A percentile compares a stretch with the other conserved stretches of the same genome.
Conservation (phyloP, 1,284 basidiomycete species). For the Microbotryomycetes sp. region DNA sequence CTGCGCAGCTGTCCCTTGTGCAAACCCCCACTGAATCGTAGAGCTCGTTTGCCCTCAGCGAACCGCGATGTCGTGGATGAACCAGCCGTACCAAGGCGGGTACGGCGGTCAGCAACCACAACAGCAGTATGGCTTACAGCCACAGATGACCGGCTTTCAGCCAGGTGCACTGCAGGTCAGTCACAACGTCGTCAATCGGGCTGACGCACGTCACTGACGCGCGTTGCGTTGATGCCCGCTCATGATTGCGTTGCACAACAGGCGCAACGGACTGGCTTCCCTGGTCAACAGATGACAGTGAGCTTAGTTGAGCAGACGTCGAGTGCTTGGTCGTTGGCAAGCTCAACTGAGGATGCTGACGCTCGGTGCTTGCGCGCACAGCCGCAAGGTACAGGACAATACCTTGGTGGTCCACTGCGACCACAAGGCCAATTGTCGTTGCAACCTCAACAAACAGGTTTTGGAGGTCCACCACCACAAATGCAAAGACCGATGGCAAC, state of each 20-base stretch:
- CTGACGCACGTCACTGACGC: slow-evolving; percentile 11
- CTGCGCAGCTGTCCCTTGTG: background rate
- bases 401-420: slow-evolving; percentile 41
- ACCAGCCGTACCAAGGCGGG: slow-evolving; percentile 26
- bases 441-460: slow-evolving; percentile 34
- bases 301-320: no score
- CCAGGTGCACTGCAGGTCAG: slow-evolving; percentile 28
- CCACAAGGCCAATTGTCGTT: slow-evolving; percentile 53
- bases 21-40: background rate
- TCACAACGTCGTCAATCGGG: background rate
- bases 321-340: no score
- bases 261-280: slow-evolving; percentile 23
- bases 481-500: slow-evolving; percentile 29
- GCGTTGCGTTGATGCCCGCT: background rate
- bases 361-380: no score
- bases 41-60: no score
- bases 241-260: slow-evolving; percentile 3
- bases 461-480: slow-evolving; percentile 19
- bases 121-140: slow-evolving; percentile 42
- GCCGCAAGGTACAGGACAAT: slow-evolving; percentile 34
- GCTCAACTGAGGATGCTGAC: no score
- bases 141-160: slow-evolving; percentile 48
- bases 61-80: slow-evolving; percentile 20
- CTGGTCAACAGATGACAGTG: background rate
- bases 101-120: slow-evolving; percentile 41